A percentile compares a stretch with the other conserved stretches of the same genome.
Evolutionary conservation across 2,329 filamentous ascomycete species (phyloP).

Genomic region (Plectosphaerella plurivora): DNA sequence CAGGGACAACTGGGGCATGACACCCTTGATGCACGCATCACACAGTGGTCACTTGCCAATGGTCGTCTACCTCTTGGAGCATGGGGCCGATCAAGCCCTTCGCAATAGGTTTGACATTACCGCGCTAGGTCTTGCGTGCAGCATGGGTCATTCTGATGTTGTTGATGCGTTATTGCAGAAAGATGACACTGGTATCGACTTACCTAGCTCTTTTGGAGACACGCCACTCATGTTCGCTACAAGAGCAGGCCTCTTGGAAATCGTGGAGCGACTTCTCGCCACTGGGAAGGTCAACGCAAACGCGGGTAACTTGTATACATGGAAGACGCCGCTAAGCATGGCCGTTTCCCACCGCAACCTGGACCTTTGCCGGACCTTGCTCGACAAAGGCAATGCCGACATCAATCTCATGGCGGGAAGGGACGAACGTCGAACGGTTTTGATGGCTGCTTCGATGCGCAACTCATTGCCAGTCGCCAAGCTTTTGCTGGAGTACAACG

Average conservation of each 20-base stretch:
- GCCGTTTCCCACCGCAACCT: neutral
- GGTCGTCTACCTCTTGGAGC: neutral
- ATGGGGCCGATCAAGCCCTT: neutral
- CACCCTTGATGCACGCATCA: neutral
- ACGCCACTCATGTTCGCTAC: neutral
- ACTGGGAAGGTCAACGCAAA: neutral
- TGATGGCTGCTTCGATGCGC: too few relatives aligned
- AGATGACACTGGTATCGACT: slow-evolving; percentile 8
- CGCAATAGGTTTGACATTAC: slow-evolving; percentile 3
- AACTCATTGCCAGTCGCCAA: too few relatives aligned
- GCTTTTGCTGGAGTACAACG: too few relatives aligned
- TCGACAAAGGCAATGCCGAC: neutral
- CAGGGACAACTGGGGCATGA: neutral
- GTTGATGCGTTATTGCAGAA: slow-evolving; percentile 11
- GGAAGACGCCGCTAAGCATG: neutral
- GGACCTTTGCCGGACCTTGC: neutral
- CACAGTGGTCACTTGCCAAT: neutral
- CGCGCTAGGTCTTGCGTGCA: slow-evolving; percentile 4
- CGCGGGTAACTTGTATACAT: neutral
- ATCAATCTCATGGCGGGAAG: neutral
- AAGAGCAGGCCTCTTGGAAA: neutral
- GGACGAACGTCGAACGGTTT: neutral
- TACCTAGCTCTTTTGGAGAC: neutral
- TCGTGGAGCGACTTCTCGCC: neutral
- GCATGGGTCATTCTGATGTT: slow-evolving; percentile 2